Percentiles rank a stretch among this genome's conserved stretches.
These are phyloP conservation scores for Gnomoniopsis smithogilvyi DNA, from an alignment of 2,329 filamentous ascomycete genomes.

Conservation along the genomic window DNA sequence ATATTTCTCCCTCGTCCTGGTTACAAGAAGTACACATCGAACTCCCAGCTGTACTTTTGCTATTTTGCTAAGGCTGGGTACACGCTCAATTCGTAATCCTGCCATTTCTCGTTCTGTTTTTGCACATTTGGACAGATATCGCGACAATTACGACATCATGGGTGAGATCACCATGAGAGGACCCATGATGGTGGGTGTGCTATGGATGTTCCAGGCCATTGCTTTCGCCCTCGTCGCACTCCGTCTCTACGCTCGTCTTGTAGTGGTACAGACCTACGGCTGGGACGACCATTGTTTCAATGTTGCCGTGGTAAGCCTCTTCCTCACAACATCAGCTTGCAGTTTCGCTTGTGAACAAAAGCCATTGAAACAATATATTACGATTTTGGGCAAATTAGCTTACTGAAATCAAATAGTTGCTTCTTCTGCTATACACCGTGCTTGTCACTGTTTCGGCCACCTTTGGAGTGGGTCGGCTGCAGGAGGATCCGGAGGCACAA, in stretches of 20 bases:
- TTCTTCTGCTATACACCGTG: background rate
- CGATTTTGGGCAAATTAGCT: no score
- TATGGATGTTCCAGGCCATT: constrained; percentile 13
- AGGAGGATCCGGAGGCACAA: background rate
- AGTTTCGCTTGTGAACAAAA: background rate
- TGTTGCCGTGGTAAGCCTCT: constrained; percentile 3
- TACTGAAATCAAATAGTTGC: background rate
- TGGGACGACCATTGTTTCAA: constrained; percentile 16
- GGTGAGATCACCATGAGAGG: background rate
- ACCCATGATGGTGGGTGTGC: constrained; percentile 5
- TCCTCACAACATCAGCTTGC: background rate
- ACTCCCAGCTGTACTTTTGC: no score
- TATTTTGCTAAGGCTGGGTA: no score
- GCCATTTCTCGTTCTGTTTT: background rate
- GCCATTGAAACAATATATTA: no score
- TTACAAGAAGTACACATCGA: no score
- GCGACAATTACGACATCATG: background rate
- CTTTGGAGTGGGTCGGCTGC: background rate
- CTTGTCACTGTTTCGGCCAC: background rate
- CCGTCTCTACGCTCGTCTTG: constrained; percentile 12
- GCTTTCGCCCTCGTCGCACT: constrained; percentile 14
- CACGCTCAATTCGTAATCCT: no score
- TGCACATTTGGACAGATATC: no score
- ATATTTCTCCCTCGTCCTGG: no score
- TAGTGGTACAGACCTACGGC: constrained; percentile 12